Conservation (phyloP, 768 basidiomycete genomes). For the Mycena filopes region DNA sequence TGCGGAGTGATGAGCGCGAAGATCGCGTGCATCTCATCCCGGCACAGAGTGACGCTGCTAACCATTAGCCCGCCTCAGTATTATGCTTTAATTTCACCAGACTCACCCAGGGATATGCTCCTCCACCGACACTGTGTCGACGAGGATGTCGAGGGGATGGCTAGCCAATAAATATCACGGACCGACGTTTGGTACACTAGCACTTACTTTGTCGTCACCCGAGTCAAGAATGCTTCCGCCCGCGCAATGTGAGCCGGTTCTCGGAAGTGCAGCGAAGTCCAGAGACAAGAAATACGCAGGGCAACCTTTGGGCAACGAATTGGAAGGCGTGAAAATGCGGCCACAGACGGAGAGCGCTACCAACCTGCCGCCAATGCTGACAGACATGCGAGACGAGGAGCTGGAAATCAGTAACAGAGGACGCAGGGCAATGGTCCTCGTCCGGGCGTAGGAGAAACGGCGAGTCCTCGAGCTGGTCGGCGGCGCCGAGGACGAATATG, state of each 20-base stretch:
- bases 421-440: constrained; percentile 51
- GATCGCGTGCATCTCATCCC: constrained; percentile 57
- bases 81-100: no score
- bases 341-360: no score
- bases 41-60: constrained; percentile 56
- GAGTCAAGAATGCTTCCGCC: constrained; percentile 56
- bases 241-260: constrained; percentile 60
- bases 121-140: constrained; percentile 63
- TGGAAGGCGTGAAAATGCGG: no score
- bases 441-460: constrained; percentile 64
- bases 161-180: constrained; percentile 6
- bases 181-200: neutral
- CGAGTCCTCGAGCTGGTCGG: constrained; percentile 54
- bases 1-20: constrained; percentile 57
- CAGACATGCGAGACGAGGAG: constrained; percentile 69
- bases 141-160: constrained; percentile 59
- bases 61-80: neutral
- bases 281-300: constrained; percentile 59
- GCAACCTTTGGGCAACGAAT: constrained; percentile 47
- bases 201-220: constrained; percentile 39
- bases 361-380: constrained; percentile 64
- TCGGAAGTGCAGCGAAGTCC: constrained; percentile 67
- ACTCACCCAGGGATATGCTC: constrained; percentile 56
- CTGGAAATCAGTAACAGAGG: constrained; percentile 58
- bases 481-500: constrained; percentile 66